Evolutionary conservation across 352 stramenopile genomes (phyloP).

Genomic region (Phytophthora syringae): DNA sequence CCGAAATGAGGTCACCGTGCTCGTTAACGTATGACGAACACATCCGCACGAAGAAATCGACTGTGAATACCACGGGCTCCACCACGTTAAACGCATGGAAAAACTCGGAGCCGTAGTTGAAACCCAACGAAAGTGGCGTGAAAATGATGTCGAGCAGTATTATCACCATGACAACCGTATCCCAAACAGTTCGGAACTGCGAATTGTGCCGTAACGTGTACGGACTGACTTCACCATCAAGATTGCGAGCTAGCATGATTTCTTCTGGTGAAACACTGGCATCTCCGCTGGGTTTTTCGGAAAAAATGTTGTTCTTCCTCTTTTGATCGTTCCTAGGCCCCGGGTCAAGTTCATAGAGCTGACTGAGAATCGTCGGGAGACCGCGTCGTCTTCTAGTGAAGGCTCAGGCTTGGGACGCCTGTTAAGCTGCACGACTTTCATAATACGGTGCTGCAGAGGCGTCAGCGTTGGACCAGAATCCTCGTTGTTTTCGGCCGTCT

Average conservation of each 20-base stretch:
- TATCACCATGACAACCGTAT: slow-evolving; percentile 55
- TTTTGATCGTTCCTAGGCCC: slow-evolving; percentile 4
- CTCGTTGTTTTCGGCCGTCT: not conserved
- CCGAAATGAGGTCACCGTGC: slow-evolving; percentile 58
- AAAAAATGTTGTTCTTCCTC: slow-evolving; percentile 37
- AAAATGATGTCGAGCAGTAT: slow-evolving; percentile 62
- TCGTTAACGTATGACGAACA: slow-evolving; percentile 64
- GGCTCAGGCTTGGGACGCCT: slow-evolving; percentile 14
- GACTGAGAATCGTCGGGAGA: slow-evolving; percentile 59
- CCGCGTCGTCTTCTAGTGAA: slow-evolving; percentile 13
- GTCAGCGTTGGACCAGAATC: not conserved
- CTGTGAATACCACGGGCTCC: slow-evolving; percentile 48
- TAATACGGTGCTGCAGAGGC: slow-evolving; percentile 17
- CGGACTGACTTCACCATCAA: slow-evolving; percentile 36
- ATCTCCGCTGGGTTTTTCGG: slow-evolving; percentile 16
- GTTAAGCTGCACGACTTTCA: slow-evolving; percentile 31
- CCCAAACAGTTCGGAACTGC: slow-evolving; percentile 44
- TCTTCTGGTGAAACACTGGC: slow-evolving; percentile 40
- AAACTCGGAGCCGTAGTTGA: slow-evolving; percentile 44
- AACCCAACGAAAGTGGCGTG: slow-evolving; percentile 64
- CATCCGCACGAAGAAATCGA: slow-evolving; percentile 67
- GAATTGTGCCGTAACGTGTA: slow-evolving; percentile 66
- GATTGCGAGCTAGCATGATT: slow-evolving; percentile 46
- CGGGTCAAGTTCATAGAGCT: slow-evolving; percentile 41
- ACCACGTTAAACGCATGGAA: slow-evolving; percentile 42